These are phyloP conservation scores for Trifolium pratense DNA, from an alignment of 306 rosid species.

Conservation along the genomic window DNA sequence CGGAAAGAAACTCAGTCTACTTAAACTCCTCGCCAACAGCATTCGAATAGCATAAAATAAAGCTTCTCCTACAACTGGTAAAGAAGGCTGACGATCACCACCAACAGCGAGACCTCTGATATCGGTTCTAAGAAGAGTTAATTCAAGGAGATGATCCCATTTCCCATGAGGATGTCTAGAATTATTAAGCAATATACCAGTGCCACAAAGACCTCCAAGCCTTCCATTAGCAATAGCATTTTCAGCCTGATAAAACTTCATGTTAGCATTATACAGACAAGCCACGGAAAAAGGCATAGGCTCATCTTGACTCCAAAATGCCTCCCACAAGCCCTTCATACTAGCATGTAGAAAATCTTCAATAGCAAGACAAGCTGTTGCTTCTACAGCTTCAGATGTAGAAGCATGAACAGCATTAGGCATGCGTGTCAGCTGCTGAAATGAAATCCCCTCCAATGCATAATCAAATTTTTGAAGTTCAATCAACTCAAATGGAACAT, in stretches of 20 bases:
- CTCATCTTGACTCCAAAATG: conserved; percentile 92
- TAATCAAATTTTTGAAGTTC: conserved; percentile 97
- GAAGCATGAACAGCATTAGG: conserved; percentile 85
- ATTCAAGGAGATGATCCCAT: conserved; percentile 92
- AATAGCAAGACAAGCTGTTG: conserved; percentile 84
- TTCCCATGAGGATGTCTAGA: conserved; percentile 87
- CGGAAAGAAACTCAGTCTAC: conserved; percentile 65
- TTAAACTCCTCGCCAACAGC: conserved; percentile 84
- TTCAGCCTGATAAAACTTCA: conserved; percentile 92
- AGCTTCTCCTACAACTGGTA: conserved; percentile 79
- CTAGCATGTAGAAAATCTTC: conserved; percentile 97
- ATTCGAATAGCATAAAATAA: conserved; percentile 81
- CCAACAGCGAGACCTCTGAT: conserved; percentile 62
- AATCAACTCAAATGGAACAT: conserved; percentile 90
- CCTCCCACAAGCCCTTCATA: conserved; percentile 93
- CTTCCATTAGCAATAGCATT: conserved; percentile 84
- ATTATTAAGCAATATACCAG: conserved; percentile 80
- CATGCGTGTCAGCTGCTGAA: conserved; percentile 96
- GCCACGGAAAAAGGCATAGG: conserved; percentile 92
- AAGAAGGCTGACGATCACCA: conserved; percentile 63
- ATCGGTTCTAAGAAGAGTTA: conserved; percentile 84
- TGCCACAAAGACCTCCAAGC: conserved; percentile 83
- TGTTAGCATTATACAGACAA: conserved; percentile 69
- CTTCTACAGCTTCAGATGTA: conserved; percentile 83
- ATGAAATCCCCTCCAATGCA: conserved; percentile 94